A percentile compares a stretch with the other conserved stretches of the same genome.
These are phyloP conservation scores for Eucalyptus cloeziana DNA, from an alignment of 345 rosid genomes.

Conservation along the genomic window DNA sequence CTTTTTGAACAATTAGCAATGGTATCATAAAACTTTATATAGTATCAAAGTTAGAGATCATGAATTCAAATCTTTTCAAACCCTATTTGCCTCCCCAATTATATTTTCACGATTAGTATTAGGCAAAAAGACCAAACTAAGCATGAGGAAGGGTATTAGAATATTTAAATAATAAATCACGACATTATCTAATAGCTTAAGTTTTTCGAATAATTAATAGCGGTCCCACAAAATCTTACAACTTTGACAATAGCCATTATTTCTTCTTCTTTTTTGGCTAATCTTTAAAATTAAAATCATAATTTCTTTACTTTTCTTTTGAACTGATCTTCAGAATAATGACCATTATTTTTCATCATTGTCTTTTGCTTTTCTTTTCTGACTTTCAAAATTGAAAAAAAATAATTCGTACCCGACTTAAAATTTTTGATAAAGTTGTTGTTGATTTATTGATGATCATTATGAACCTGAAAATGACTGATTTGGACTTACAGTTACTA, in stretches of 20 bases:
- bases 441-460: neutral
- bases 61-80: too few relatives aligned
- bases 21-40: too few relatives aligned
- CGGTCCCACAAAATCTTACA: too few relatives aligned
- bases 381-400: neutral
- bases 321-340: neutral
- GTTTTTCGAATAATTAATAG: rapidly evolving
- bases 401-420: neutral
- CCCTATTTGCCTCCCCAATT: too few relatives aligned
- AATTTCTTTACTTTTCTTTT: neutral
- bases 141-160: rapidly evolving
- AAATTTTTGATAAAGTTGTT: neutral
- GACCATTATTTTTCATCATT: neutral
- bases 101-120: too few relatives aligned
- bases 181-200: too few relatives aligned
- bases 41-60: too few relatives aligned
- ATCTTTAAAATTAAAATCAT: neutral
- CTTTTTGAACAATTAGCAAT: too few relatives aligned
- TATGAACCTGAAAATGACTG: neutral
- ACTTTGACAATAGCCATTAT: too few relatives aligned
- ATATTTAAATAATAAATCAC: too few relatives aligned
- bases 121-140: too few relatives aligned
- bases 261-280: neutral
- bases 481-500: neutral
- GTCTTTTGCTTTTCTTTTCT: neutral